phyloP scores from a whole-genome alignment of 106 monocot genomes.

The Dioscorea dumetorum region DNA sequence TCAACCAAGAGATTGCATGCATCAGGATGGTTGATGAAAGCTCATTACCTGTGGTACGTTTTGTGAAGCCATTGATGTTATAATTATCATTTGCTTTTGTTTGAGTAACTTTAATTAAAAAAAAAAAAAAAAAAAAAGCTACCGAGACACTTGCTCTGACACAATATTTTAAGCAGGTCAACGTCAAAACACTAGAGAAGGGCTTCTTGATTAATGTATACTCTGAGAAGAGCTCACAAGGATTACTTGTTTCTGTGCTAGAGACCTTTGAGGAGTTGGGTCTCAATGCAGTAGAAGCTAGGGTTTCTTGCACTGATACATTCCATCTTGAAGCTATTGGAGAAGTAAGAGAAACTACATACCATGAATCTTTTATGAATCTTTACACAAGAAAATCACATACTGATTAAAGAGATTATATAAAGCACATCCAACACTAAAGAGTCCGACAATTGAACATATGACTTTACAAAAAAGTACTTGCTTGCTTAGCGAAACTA shows the following conservation, averaged over 20 bases:
- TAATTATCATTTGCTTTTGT: too few relatives aligned
- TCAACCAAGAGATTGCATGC: slow-evolving; percentile 69
- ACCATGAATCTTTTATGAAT: neutral
- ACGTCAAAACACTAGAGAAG: slow-evolving; percentile 67
- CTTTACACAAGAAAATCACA: too few relatives aligned
- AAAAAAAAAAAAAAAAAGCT: too few relatives aligned
- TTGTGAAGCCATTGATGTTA: too few relatives aligned
- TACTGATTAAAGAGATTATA: too few relatives aligned
- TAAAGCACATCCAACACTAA: too few relatives aligned
- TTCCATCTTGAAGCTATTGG: slow-evolving; percentile 91
- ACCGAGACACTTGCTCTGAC: too few relatives aligned
- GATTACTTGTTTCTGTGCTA: slow-evolving; percentile 74
- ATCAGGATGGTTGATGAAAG: slow-evolving; percentile 20
- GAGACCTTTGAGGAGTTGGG: slow-evolving; percentile 87
- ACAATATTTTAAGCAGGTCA: slow-evolving; percentile 40
- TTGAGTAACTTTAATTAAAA: too few relatives aligned
- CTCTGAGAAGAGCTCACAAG: slow-evolving; percentile 53
- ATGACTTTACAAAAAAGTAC: too few relatives aligned
- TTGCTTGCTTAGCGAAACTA: too few relatives aligned
- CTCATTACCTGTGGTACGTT: slow-evolving; percentile 32
- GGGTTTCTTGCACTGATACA: slow-evolving; percentile 76
- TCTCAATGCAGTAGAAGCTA: slow-evolving; percentile 75
- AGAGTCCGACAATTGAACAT: too few relatives aligned
- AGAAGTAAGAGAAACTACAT: slow-evolving; percentile 50
- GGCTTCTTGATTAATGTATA: slow-evolving; percentile 79